phyloP scores from a whole-genome alignment of 2,329 filamentous ascomycete genomes.

The Calonectria multiphialidica region DNA sequence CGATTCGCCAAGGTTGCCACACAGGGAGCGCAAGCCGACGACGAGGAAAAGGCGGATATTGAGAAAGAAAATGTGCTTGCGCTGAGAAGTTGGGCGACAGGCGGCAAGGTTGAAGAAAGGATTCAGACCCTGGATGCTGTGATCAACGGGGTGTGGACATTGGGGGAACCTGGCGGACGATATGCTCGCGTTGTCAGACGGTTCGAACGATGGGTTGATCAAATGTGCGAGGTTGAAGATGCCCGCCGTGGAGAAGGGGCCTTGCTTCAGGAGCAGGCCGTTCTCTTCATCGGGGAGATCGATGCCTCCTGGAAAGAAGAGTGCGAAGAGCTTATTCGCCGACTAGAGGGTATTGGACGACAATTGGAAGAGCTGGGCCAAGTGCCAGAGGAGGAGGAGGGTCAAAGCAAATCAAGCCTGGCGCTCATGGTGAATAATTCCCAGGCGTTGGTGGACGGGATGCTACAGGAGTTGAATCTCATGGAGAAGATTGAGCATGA shows the following conservation, averaged over 20 bases:
- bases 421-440: constrained; percentile 61
- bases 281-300: constrained; percentile 66
- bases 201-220: constrained; percentile 71
- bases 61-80: constrained; percentile 65
- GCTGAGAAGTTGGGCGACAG: constrained; percentile 62
- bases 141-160: constrained; percentile 67
- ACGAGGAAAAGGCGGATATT: constrained; percentile 55
- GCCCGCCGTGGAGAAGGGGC: constrained; percentile 54
- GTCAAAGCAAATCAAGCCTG: constrained; percentile 52
- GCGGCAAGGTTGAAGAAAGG: constrained; percentile 63
- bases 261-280: constrained; percentile 49
- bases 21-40: constrained; percentile 50
- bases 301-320: constrained; percentile 71
- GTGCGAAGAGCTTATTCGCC: constrained; percentile 62
- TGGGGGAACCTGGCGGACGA: constrained; percentile 67
- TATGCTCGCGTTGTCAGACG: constrained; percentile 66
- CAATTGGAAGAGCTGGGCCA: constrained; percentile 61
- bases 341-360: constrained; percentile 66
- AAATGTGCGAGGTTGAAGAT: constrained; percentile 60
- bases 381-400: constrained; percentile 22
- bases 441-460: constrained; percentile 63
- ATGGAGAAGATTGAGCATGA: constrained; percentile 74
- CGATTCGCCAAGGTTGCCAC: constrained; percentile 57
- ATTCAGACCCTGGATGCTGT: constrained; percentile 70
- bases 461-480: constrained; percentile 71